phyloP scores from a whole-genome alignment of 345 rosid genomes.

The Eucalyptus marginata region DNA sequence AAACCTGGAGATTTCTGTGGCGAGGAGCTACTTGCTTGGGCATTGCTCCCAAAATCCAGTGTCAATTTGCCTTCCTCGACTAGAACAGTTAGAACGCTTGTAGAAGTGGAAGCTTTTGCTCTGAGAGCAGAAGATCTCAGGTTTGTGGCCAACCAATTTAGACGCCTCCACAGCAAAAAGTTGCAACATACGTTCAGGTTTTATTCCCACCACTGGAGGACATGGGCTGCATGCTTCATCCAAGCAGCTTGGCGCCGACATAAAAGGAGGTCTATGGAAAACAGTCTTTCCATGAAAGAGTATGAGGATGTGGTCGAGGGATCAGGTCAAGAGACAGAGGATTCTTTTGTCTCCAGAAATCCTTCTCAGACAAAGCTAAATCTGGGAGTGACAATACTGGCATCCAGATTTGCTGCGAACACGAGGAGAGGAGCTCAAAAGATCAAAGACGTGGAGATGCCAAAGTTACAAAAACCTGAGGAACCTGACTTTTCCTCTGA shows the following conservation, averaged over 20 bases:
- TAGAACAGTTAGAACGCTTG: slow-evolving; percentile 76
- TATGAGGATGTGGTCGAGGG: slow-evolving; percentile 9
- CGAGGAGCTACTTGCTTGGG: slow-evolving; percentile 94
- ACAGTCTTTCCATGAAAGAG: slow-evolving; percentile 29
- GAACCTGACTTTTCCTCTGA: slow-evolving; percentile 83
- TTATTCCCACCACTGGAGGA: slow-evolving; percentile 94
- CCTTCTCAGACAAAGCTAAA: slow-evolving; percentile 39
- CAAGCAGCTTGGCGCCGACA: slow-evolving; percentile 87
- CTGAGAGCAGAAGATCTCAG: slow-evolving; percentile 83
- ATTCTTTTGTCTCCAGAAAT: background rate
- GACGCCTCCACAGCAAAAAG: slow-evolving; percentile 89
- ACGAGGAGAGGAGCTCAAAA: slow-evolving; percentile 74
- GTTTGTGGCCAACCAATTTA: slow-evolving; percentile 87
- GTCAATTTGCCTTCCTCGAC: slow-evolving; percentile 79
- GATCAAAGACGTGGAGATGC: slow-evolving; percentile 50
- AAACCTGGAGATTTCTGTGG: slow-evolving; percentile 95
- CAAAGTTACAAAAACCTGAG: slow-evolving; percentile 69
- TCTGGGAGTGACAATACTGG: slow-evolving; percentile 59
- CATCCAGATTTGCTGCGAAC: slow-evolving; percentile 83
- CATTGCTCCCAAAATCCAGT: slow-evolving; percentile 72
- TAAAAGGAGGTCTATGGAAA: slow-evolving; percentile 50
- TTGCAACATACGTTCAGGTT: slow-evolving; percentile 88
- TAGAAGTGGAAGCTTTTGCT: slow-evolving; percentile 94
- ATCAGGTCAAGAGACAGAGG: slow-evolving; percentile 1
- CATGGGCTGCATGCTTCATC: slow-evolving; percentile 92